Conservation (phyloP, 495 filamentous ascomycete species). For the Corynascus novoguineensis region DNA sequence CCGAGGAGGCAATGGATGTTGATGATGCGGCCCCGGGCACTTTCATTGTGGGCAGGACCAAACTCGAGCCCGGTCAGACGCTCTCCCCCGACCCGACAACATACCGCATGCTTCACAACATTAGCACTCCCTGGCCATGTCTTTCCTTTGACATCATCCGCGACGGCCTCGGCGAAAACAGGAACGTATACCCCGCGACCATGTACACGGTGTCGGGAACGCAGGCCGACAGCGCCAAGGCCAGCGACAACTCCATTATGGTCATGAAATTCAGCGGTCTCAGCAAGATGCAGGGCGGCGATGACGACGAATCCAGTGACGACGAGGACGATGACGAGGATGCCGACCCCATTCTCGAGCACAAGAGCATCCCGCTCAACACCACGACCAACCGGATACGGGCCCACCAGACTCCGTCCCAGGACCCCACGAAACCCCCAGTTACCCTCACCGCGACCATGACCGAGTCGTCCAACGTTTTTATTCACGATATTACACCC, state of each 20-base stretch:
- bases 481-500: conserved; percentile 89
- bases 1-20: conserved; percentile 86
- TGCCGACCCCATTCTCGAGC: conserved; percentile 89
- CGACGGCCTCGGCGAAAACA: conserved; percentile 82
- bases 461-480: conserved; percentile 78
- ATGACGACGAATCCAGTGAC: conserved; percentile 57
- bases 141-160: conserved; percentile 89
- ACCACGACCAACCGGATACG: conserved; percentile 92
- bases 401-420: conserved; percentile 64
- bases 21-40: conserved; percentile 62
- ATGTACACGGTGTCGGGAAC: conserved; percentile 92
- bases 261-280: conserved; percentile 92
- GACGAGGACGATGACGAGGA: conserved; percentile 75
- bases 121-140: conserved; percentile 92
- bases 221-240: conserved; percentile 68
- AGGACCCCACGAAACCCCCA: conserved; percentile 61
- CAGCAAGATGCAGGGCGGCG: conserved; percentile 69
- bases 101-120: conserved; percentile 92
- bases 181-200: conserved; percentile 84
- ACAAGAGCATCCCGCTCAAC: conserved; percentile 74
- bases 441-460: conserved; percentile 84
- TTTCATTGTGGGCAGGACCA: conserved; percentile 87
- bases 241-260: conserved; percentile 86
- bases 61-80: conserved; percentile 81
- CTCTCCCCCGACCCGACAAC: conserved; percentile 83